These are phyloP conservation scores for Somion occarium DNA, from an alignment of 1,284 basidiomycete species.

Conservation along the genomic window DNA sequence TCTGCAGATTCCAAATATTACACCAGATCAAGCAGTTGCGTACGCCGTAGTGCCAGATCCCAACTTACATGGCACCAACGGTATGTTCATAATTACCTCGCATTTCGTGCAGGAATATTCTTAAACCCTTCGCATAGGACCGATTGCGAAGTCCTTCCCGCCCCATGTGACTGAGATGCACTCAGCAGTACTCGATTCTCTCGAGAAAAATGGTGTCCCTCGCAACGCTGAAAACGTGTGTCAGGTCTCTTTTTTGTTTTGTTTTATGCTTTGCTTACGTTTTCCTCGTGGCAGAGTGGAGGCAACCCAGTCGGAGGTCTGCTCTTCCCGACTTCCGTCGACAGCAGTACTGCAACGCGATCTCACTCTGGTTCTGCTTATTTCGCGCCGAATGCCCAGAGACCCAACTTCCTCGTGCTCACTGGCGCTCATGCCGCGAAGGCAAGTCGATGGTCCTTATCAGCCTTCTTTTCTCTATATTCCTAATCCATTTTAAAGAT, in stretches of 20 bases:
- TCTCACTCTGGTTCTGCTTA: slow-evolving; percentile 4
- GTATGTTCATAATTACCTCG: slow-evolving; percentile 1
- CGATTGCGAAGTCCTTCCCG: slow-evolving; percentile 13
- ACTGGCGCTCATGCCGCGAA: slow-evolving; percentile 5
- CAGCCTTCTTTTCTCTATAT: not conserved
- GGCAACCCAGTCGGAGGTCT: not conserved
- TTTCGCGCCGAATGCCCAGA: slow-evolving; percentile 1
- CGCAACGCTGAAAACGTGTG: slow-evolving; percentile 10
- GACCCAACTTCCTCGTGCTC: slow-evolving; percentile 4
- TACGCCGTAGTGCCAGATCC: slow-evolving; percentile 3
- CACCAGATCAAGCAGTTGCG: not conserved
- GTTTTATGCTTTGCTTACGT: no score
- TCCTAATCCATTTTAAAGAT: not conserved
- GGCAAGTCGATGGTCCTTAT: not conserved
- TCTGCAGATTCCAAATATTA: not conserved
- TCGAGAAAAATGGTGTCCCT: slow-evolving; percentile 7
- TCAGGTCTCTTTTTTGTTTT: no score
- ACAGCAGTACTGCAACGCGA: slow-evolving; percentile 1
- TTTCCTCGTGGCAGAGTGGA: not conserved
- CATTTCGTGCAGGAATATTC: no score
- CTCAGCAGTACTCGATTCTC: slow-evolving; percentile 8
- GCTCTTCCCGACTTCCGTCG: not conserved
- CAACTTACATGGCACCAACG: slow-evolving; percentile 8
- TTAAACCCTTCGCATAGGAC: slow-evolving; percentile 5
- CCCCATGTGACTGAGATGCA: slow-evolving; percentile 6